These are phyloP conservation scores for Excoecaria agallocha DNA, from an alignment of 345 rosid species.

Conservation along the genomic window DNA sequence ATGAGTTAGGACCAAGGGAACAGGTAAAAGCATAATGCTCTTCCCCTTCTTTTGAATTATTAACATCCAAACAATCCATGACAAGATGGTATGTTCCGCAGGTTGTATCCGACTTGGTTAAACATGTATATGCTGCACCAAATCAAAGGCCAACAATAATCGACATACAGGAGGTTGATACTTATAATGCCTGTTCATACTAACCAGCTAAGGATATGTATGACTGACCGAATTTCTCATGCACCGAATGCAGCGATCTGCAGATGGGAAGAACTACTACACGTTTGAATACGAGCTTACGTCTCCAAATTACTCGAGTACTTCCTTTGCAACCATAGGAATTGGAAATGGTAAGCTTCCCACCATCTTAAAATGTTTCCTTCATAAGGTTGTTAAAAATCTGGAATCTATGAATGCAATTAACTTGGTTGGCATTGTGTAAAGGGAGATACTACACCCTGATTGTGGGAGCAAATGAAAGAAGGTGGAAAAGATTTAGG, in stretches of 20 bases:
- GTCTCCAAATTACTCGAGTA: constrained; percentile 60
- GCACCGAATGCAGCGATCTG: constrained; percentile 47
- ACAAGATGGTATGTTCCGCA: constrained; percentile 22
- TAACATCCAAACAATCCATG: not conserved
- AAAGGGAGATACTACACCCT: constrained; percentile 14
- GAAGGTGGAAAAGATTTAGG: constrained; percentile 19
- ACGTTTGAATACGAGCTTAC: constrained; percentile 70
- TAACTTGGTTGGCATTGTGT: not conserved
- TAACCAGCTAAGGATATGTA: not conserved
- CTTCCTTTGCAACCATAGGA: constrained; percentile 72
- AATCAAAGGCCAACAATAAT: constrained; percentile 55
- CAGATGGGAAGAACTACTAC: constrained; percentile 73
- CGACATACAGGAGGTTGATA: constrained; percentile 61
- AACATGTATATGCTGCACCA: constrained; percentile 4
- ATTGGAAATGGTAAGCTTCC: constrained; percentile 19
- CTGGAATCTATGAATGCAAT: too few species aligned
- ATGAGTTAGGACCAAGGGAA: constrained; percentile 77
- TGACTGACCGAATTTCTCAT: not conserved
- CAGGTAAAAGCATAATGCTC: constrained; percentile 42
- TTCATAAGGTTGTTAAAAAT: too few species aligned
- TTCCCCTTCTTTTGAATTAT: not conserved
- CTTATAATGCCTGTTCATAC: not conserved
- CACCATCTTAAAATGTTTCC: not conserved
- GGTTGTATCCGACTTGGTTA: constrained; percentile 24
- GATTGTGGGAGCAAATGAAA: constrained; percentile 25